Evolutionary conservation across 768 basidiomycete species (phyloP).

Genomic region (Cubamyces lactineus): DNA sequence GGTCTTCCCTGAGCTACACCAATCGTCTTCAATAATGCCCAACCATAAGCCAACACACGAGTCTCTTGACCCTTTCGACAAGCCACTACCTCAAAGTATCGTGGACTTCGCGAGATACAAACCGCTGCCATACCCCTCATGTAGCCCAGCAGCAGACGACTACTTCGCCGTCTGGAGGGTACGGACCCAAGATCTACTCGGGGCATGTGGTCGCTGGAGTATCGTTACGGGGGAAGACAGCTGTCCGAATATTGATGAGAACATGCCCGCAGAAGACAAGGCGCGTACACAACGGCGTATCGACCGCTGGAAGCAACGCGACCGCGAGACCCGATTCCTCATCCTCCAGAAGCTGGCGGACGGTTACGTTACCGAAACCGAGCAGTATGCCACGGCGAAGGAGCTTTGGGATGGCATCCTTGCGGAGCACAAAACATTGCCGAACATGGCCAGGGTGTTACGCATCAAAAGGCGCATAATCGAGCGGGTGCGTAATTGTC

Average conservation of each 20-base stretch:
- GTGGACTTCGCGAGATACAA: background rate
- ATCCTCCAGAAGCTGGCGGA: background rate
- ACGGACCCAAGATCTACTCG: background rate
- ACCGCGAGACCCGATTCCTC: background rate
- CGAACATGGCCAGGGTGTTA: background rate
- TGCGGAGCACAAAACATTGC: background rate
- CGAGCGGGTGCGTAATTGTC: background rate
- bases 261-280: background rate
- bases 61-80: background rate
- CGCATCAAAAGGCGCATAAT: background rate
- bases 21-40: too few species aligned
- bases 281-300: background rate
- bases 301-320: background rate
- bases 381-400: background rate
- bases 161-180: background rate
- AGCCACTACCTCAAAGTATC: background rate
- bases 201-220: background rate
- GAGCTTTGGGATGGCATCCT: slow-evolving; percentile 1
- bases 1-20: too few species aligned
- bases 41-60: background rate
- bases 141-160: background rate
- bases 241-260: background rate
- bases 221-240: background rate
- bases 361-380: background rate
- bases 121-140: background rate